A percentile compares a stretch with the other conserved stretches of the same genome.
phyloP scores from a whole-genome alignment of 495 filamentous ascomycete genomes.

The Cercophora scortea region DNA sequence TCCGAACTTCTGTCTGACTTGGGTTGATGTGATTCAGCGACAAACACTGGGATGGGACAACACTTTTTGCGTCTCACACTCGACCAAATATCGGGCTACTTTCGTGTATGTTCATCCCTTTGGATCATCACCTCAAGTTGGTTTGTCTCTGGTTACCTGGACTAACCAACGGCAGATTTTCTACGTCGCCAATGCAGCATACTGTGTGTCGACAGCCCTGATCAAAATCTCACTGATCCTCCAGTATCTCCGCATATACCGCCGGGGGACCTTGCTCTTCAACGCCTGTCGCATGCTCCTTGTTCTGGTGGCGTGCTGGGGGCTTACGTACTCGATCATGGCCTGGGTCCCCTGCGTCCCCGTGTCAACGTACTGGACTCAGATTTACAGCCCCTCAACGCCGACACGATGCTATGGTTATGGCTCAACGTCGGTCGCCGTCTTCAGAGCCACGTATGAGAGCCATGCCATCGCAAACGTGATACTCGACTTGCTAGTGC shows the following conservation, averaged over 20 bases:
- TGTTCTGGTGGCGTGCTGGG: constrained; percentile 21
- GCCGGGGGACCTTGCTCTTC: constrained; percentile 9
- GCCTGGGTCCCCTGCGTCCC: constrained; percentile 28
- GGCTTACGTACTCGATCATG: constrained; percentile 20
- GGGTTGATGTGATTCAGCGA: not conserved
- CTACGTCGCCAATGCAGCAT: constrained; percentile 23
- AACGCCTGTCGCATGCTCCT: constrained; percentile 11
- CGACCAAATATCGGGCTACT: constrained; percentile 10
- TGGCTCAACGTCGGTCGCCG: constrained; percentile 11
- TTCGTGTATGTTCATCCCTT: not conserved
- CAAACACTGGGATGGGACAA: constrained; percentile 16
- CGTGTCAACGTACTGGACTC: constrained; percentile 16
- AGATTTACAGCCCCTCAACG: not conserved
- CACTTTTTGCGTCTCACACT: constrained; percentile 13
- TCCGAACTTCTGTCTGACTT: not conserved
- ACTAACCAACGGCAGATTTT: constrained; percentile 8
- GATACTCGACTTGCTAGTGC: constrained; percentile 22
- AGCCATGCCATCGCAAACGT: constrained; percentile 25
- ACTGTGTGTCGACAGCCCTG: constrained; percentile 19
- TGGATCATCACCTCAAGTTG: not conserved
- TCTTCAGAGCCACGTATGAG: constrained; percentile 22
- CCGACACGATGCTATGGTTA: constrained; percentile 18
- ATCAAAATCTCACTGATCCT: constrained; percentile 29
- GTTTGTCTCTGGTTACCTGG: not conserved
- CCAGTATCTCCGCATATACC: constrained; percentile 27